Percentiles rank a stretch among this genome's conserved stretches.
phyloP scores from a whole-genome alignment of 352 stramenopile genomes.

The Phytophthora quininea region DNA sequence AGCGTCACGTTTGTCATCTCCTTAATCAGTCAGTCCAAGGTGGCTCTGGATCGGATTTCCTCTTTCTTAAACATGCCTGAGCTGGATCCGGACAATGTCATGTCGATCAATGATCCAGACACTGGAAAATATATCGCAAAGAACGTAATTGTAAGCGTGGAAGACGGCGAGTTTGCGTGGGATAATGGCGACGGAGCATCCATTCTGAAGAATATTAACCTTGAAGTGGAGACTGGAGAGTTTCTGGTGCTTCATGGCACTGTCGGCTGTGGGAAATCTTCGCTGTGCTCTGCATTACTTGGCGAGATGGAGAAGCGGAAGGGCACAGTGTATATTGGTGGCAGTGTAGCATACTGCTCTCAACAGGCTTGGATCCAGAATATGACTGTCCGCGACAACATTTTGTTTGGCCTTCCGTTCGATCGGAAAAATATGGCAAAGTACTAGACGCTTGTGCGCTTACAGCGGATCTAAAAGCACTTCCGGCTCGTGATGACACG shows the following conservation, averaged over 20 bases:
- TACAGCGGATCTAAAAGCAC: slow-evolving; percentile 77
- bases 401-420: slow-evolving; percentile 90
- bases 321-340: slow-evolving; percentile 46
- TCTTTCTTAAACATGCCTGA: slow-evolving; percentile 33
- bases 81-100: slow-evolving; percentile 23
- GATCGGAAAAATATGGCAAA: slow-evolving; percentile 55
- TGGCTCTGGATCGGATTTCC: slow-evolving; percentile 39
- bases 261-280: slow-evolving; percentile 58
- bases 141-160: slow-evolving; percentile 38
- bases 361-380: slow-evolving; percentile 97
- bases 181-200: slow-evolving; percentile 13
- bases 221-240: slow-evolving; percentile 42
- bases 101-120: slow-evolving; percentile 34
- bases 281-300: slow-evolving; percentile 45
- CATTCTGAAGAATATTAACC: slow-evolving; percentile 36
- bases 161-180: slow-evolving; percentile 38
- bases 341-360: slow-evolving; percentile 69
- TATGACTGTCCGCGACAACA: slow-evolving; percentile 94
- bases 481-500: slow-evolving; percentile 88
- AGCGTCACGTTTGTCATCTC: slow-evolving; percentile 31
- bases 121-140: slow-evolving; percentile 29
- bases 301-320: slow-evolving; percentile 78
- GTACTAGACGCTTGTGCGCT: slow-evolving; percentile 86
- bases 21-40: slow-evolving; percentile 31
- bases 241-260: slow-evolving; percentile 53